Conservation (phyloP, 768 basidiomycete species). For the Leccinum fibrillosum region DNA sequence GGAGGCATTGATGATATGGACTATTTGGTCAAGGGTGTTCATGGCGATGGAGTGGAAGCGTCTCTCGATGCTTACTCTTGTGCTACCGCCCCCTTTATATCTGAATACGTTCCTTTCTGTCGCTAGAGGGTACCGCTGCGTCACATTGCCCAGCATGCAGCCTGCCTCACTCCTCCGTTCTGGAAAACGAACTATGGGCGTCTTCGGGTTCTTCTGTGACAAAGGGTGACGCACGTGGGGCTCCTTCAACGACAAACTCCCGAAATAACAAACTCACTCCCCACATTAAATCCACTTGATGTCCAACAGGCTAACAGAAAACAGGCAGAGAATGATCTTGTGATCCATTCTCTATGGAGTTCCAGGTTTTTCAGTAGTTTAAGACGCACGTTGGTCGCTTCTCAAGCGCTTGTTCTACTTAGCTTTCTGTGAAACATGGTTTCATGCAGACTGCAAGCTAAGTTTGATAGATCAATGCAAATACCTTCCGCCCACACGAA, state of each 20-base stretch:
- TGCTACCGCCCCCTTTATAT: constrained; percentile 8
- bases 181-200: not conserved
- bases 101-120: not conserved
- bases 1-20: constrained; percentile 9
- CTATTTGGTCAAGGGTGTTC: constrained; percentile 11
- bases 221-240: not conserved
- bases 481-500: not conserved
- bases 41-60: constrained; percentile 2
- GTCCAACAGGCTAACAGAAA: too few relatives aligned
- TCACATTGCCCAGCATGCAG: not conserved
- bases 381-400: not conserved
- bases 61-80: not conserved
- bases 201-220: not conserved
- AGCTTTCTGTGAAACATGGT: not conserved
- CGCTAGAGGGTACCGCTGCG: not conserved
- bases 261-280: not conserved
- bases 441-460: not conserved
- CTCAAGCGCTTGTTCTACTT: not conserved
- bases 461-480: not conserved
- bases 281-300: not conserved
- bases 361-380: not conserved
- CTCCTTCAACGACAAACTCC: not conserved
- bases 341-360: not conserved
- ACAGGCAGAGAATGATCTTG: too few relatives aligned
- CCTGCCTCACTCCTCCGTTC: not conserved